Percentiles rank a stretch among this genome's conserved stretches.
These are phyloP conservation scores for Rhodocollybia butyracea DNA, from an alignment of 768 basidiomycete genomes.

Conservation along the genomic window DNA sequence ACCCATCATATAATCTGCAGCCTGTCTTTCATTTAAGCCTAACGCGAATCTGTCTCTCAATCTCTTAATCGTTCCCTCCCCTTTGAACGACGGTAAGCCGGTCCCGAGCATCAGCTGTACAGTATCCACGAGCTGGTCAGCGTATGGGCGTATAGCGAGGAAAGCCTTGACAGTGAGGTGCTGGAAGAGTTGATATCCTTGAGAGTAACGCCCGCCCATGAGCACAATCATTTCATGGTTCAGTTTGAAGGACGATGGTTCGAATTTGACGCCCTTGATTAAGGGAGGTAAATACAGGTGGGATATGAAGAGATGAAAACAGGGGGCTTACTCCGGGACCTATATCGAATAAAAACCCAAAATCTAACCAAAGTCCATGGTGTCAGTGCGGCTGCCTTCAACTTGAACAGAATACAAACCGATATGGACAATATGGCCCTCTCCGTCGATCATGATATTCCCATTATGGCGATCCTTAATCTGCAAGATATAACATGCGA, in stretches of 20 bases:
- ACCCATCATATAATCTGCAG: conserved; percentile 91
- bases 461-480: conserved; percentile 99
- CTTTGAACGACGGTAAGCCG: conserved; percentile 94
- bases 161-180: conserved; percentile 95
- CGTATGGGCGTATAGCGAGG: conserved; percentile 92
- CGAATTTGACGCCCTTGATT: conserved; percentile 92
- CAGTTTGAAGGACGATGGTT: conserved; percentile 96
- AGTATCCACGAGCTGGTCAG: conserved; percentile 85
- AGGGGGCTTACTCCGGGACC: conserved; percentile 60
- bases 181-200: conserved; percentile 93
- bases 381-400: not conserved
- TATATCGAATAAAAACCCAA: conserved; percentile 97
- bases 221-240: conserved; percentile 98
- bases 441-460: conserved; percentile 99
- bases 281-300: conserved; percentile 9
- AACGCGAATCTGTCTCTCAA: conserved; percentile 85
- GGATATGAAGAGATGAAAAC: not conserved
- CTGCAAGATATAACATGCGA: conserved; percentile 96
- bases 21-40: conserved; percentile 80
- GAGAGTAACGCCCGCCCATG: conserved; percentile 94
- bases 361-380: conserved; percentile 50
- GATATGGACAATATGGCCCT: conserved; percentile 95
- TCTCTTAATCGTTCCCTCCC: conserved; percentile 86
- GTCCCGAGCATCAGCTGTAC: conserved; percentile 94
- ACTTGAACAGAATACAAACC: conserved; percentile 45